These are phyloP conservation scores for Grosmannia penicillata DNA, from an alignment of 2,329 filamentous ascomycete genomes.

Conservation along the genomic window DNA sequence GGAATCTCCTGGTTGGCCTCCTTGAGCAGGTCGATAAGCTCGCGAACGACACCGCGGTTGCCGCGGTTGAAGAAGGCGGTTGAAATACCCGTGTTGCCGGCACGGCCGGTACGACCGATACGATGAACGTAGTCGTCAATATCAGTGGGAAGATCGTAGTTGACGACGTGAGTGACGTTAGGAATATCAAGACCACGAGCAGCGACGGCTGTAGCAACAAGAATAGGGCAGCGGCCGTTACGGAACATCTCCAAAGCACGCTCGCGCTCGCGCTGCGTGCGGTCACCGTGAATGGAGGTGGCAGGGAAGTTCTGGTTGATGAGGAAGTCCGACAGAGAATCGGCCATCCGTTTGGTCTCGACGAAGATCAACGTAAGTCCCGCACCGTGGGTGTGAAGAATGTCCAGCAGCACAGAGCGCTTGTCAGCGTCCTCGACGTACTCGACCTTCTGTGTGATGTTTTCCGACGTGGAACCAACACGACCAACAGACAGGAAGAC, in stretches of 20 bases:
- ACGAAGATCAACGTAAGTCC: constrained; percentile 96
- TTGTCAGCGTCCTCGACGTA: constrained; percentile 92
- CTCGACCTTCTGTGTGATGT: constrained; percentile 98
- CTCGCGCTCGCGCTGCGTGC: constrained; percentile 97
- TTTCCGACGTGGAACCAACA: constrained; percentile 98
- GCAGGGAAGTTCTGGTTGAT: constrained; percentile 98
- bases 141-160: constrained; percentile 84
- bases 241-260: constrained; percentile 96
- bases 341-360: constrained; percentile 98
- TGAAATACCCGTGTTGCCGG: constrained; percentile 94
- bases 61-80: constrained; percentile 99
- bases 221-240: constrained; percentile 84
- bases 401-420: constrained; percentile 92
- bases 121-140: constrained; percentile 98
- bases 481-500: constrained; percentile 97
- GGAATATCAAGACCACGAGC: constrained; percentile 86
- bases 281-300: constrained; percentile 96
- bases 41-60: constrained; percentile 93
- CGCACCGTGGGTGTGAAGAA: constrained; percentile 80
- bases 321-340: constrained; percentile 92
- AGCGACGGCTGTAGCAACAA: constrained; percentile 93
- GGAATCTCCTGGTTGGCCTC: constrained; percentile 97
- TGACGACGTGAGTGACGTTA: constrained; percentile 93
- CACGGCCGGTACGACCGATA: constrained; percentile 99
- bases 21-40: constrained; percentile 93